phyloP scores from a whole-genome alignment of 2,329 filamentous ascomycete species.

The Fusarium sublunatum region DNA sequence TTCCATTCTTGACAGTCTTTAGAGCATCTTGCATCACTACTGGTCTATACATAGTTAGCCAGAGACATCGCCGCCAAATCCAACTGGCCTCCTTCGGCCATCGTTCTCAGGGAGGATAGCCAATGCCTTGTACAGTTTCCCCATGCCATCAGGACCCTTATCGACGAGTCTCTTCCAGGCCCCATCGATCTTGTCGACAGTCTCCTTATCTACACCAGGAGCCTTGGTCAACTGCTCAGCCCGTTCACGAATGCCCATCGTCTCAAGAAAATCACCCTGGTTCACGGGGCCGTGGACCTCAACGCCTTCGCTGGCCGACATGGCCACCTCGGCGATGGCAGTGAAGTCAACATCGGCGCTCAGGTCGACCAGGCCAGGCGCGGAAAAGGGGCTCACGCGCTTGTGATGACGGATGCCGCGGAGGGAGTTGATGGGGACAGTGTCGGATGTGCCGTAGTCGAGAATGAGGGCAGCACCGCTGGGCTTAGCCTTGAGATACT shows the following conservation, averaged over 20 bases:
- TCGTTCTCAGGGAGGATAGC: slow-evolving; percentile 87
- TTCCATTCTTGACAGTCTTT: background rate
- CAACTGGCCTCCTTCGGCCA: slow-evolving; percentile 81
- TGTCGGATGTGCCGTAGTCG: slow-evolving; percentile 87
- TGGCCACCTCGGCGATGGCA: slow-evolving; percentile 83
- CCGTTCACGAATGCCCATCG: slow-evolving; percentile 85
- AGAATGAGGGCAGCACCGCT: slow-evolving; percentile 93
- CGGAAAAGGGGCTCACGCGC: slow-evolving; percentile 80
- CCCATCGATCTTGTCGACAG: slow-evolving; percentile 71
- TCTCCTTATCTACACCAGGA: slow-evolving; percentile 55
- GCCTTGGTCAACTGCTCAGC: slow-evolving; percentile 73
- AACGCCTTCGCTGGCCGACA: slow-evolving; percentile 78
- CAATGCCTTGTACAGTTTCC: slow-evolving; percentile 92
- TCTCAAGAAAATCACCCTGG: slow-evolving; percentile 81
- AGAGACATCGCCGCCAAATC: slow-evolving; percentile 81
- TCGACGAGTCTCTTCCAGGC: slow-evolving; percentile 89
- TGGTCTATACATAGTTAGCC: slow-evolving; percentile 11
- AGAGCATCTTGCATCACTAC: background rate
- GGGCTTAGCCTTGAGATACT: slow-evolving; percentile 67
- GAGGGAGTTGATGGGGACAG: slow-evolving; percentile 87
- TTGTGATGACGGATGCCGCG: slow-evolving; percentile 86
- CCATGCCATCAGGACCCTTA: slow-evolving; percentile 85
- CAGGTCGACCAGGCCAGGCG: slow-evolving; percentile 86
- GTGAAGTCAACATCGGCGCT: slow-evolving; percentile 95
- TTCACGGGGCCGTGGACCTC: slow-evolving; percentile 94